Base-by-base conservation (phyloP, 495 filamentous ascomycete species). In the Xylaria flabelliformis region DNA sequence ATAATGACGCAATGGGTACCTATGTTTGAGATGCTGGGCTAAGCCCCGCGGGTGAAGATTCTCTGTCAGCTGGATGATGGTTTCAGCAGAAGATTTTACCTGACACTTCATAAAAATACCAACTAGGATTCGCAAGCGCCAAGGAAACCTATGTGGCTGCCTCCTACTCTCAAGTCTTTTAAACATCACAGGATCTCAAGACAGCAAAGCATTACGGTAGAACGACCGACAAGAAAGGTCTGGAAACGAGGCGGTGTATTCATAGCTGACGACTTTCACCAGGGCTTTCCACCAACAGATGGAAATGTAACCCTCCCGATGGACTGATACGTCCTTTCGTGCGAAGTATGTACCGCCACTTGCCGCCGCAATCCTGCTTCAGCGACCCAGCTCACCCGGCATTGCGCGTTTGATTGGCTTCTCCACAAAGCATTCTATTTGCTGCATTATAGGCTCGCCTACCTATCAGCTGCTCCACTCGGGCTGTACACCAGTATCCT, bases 1-100 rank as follows among this genome's bases (percentile, higher is more conserved):
- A 32, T 50, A 56, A 36, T 67, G 64, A 67, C 64, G 64, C 48
- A 67, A 67, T 67, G 48, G 41, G 29, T 8, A n/a, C n/a, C n/a
- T n/a, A 34, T 67, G 39, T 32, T 51, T 15, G 24, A 34, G 46
- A 41, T 32, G n/a, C 17, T 13, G 10, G 34, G 64, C 64, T 15
- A 36, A 65, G 44, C 64, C 64, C 9, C 19, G 21, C 24, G 19
- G 19, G 15, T 24, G 26, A 53, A 21, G 44, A 13, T 53, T 9
- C 29, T 6, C n/a, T 13, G 26, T 36, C 64, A 67, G 64, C 46
- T 67, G 32, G 15, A 67, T 67, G 64, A 32, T 44, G 44, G 44
- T 17, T 48, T 48, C 6, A 4, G 44, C 44, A 13, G 6, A 67
- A 32, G 64, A 24, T 21, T 9, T 41, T 36, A 32, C 44, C 24